These are phyloP conservation scores for Lipomyces chichibuensis DNA, from an alignment of 805 yeast genomes.

Conservation along the genomic window DNA sequence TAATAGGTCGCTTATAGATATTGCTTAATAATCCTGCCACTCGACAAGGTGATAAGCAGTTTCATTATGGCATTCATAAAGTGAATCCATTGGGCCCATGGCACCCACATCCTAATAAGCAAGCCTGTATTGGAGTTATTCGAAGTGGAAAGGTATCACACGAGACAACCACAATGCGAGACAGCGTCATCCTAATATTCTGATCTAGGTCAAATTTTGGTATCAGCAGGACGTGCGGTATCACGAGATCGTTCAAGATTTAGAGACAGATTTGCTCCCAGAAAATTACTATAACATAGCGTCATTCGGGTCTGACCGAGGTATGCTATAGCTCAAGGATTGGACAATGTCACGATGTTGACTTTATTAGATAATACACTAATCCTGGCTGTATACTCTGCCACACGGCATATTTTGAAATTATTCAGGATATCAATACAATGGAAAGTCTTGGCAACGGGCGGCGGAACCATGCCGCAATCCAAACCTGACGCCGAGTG, in stretches of 20 bases:
- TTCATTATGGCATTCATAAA: conserved; percentile 62
- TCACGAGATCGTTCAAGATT: conserved; percentile 35
- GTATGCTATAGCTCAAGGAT: not conserved
- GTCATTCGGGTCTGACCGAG: conserved; percentile 33
- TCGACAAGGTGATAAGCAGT: conserved; percentile 40
- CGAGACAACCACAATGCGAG: not conserved
- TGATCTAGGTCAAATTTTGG: conserved; percentile 51
- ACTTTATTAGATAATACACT: conserved; percentile 37
- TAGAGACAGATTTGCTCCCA: conserved; percentile 30
- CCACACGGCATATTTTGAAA: conserved; percentile 29
- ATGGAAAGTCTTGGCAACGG: conserved; percentile 35
- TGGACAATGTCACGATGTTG: not conserved
- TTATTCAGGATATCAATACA: conserved; percentile 40
- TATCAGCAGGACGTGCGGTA: conserved; percentile 43
- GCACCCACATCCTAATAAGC: conserved; percentile 69
- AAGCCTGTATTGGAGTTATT: conserved; percentile 70
- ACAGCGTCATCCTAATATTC: not conserved
- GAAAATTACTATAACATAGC: conserved; percentile 34
- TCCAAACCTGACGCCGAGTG: conserved; percentile 15
- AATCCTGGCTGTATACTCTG: conserved; percentile 41
- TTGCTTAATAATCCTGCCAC: conserved; percentile 30
- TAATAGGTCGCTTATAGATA: conserved; percentile 9
- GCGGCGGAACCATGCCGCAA: conserved; percentile 7
- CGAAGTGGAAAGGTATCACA: conserved; percentile 54
- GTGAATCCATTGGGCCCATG: conserved; percentile 61